Evolutionary conservation across 768 basidiomycete species (phyloP).

Genomic region (Leccinum boreale): DNA sequence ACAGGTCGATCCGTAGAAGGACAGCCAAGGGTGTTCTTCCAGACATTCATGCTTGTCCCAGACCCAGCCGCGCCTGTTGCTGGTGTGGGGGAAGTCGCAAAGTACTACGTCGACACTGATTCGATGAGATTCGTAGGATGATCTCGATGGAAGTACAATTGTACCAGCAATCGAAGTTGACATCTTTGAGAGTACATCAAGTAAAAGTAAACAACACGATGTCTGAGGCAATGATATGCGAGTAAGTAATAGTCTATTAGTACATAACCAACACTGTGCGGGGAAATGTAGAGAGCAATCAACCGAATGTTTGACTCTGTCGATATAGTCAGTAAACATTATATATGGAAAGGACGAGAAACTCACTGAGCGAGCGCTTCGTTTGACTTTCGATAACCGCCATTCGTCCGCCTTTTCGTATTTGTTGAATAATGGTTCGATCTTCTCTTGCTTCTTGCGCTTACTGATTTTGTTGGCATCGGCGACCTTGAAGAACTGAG

Average conservation of each 20-base stretch:
- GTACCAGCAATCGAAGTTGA: neutral
- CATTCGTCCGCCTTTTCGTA: slow-evolving; percentile 94
- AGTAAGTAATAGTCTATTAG: slow-evolving; percentile 7
- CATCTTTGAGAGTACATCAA: neutral
- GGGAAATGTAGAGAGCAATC: slow-evolving; percentile 14
- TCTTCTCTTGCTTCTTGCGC: slow-evolving; percentile 94
- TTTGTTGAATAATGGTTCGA: slow-evolving; percentile 94
- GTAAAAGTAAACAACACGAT: neutral
- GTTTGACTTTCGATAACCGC: slow-evolving; percentile 89
- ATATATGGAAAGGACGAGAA: slow-evolving; percentile 18
- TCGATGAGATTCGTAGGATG: slow-evolving; percentile 80
- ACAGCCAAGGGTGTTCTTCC: slow-evolving; percentile 81
- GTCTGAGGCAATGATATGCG: neutral
- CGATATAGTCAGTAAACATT: slow-evolving; percentile 11
- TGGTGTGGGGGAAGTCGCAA: slow-evolving; percentile 70
- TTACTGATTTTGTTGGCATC: slow-evolving; percentile 98
- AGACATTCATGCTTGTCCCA: slow-evolving; percentile 82
- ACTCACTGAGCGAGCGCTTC: slow-evolving; percentile 77
- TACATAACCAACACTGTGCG: slow-evolving; percentile 6
- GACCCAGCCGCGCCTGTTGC: slow-evolving; percentile 63
- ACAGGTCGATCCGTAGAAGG: slow-evolving; percentile 57
- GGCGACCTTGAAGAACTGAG: slow-evolving; percentile 98
- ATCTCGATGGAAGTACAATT: slow-evolving; percentile 6
- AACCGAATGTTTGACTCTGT: slow-evolving; percentile 91
- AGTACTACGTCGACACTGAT: slow-evolving; percentile 80